Base-by-base conservation (phyloP, 768 basidiomycete genomes). In the Hortiboletus campestris region DNA sequence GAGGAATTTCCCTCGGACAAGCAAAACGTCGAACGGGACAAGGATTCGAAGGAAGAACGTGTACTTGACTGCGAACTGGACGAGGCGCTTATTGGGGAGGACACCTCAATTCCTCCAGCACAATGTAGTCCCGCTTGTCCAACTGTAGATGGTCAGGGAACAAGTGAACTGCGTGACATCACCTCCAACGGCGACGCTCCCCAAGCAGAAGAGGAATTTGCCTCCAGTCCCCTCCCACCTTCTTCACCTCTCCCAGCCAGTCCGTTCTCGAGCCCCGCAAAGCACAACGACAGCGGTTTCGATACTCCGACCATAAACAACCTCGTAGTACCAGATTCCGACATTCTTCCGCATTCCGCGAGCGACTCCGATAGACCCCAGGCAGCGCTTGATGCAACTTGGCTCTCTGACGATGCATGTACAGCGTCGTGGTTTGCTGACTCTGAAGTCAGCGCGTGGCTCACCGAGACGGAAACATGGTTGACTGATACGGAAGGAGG, bases 241-340 rank as follows among this genome's bases (percentile, higher is more conserved):
- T 84, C 85, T 8, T 85, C 85, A 12, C 84, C 84, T 6, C 82
- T 76, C 12, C 82, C 80, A 9, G 76, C 75, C 16, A 86, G 84
- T 62, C 83, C 83, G 7, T 57, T 72, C 55, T 72, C 67, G 22
- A 69, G 68, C 39, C 65, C 67, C 16, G 25, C 25, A 22, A 65
- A 56, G 17, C 32, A 16, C 11, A 20, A 36, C 19, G 36, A 58
- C 22, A 32, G 44, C 25, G 14, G 36, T n/a, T 29, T 36, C 22
- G 41, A 58, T 31, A 38, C 20, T 2, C 42, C 76, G 34, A 72
- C 71, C 25, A 53, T 63, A 8, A 45, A 57, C 16, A 11, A 36
- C 28, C 41, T 54, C 28, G 6, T 49, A 0, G 42, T 64, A 0
- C 54, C 63, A 4, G 61, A 66, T 31, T 59, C 56, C 6, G 65